A percentile compares a stretch with the other conserved stretches of the same genome.
Evolutionary conservation across 257 asterid species (phyloP).

Genomic region (Buddleja alternifolia): DNA sequence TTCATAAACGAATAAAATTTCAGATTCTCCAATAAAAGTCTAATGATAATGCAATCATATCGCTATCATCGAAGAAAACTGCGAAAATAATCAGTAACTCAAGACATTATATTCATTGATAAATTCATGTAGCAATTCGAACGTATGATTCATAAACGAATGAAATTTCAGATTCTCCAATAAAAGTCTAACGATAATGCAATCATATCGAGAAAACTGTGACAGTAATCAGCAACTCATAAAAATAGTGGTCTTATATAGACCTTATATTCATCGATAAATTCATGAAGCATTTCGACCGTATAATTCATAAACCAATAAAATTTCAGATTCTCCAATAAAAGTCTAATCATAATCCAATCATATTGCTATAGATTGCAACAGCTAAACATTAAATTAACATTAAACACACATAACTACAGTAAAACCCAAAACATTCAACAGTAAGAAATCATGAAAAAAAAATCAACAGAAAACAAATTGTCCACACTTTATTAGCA

Average conservation of each 20-base stretch:
- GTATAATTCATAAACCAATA: background rate
- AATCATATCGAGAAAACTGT: background rate
- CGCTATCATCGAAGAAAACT: background rate
- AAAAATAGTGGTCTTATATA: background rate
- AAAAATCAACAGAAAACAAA: slow-evolving; percentile 6
- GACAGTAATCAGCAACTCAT: slow-evolving; percentile 6
- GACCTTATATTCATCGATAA: background rate
- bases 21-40: background rate
- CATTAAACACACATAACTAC: slow-evolving; percentile 17
- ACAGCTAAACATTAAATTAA: slow-evolving; percentile 10
- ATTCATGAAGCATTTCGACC: no score
- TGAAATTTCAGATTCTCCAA: background rate
- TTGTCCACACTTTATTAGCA: slow-evolving; percentile 5
- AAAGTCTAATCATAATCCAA: background rate
- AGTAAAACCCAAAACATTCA: background rate
- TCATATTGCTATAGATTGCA: slow-evolving; percentile 2
- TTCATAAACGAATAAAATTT: background rate
- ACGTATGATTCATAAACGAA: background rate
- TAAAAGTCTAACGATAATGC: background rate
- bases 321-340: background rate
- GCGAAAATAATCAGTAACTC: slow-evolving; percentile 2
- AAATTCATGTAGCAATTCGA: background rate
- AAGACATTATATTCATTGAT: background rate
- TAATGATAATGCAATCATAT: background rate
- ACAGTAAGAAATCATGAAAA: slow-evolving; percentile 16